Base-by-base conservation (phyloP, 1,139 yeast species). In the Candida pseudocylindracea region DNA sequence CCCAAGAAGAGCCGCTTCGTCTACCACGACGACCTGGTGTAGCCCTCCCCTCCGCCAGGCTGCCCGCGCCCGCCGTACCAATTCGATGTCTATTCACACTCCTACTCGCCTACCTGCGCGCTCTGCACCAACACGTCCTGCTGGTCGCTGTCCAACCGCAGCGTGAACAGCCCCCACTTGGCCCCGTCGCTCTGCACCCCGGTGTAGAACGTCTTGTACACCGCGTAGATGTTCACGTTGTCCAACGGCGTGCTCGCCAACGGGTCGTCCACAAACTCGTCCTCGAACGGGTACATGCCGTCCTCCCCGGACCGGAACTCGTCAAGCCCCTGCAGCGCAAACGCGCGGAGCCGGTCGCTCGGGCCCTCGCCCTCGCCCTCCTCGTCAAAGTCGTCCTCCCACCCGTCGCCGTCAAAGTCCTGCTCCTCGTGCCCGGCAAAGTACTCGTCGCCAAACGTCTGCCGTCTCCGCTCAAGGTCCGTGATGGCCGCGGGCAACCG, bases 181-280 rank as follows among this genome's bases (percentile, higher is more conserved):
- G 20, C 20, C 20, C 20, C 20, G 32, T 26, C 32, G 13, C 32
- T 24, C 29, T 37, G 38, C 31, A 45, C 36, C 10, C 37, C 33
- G 11, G 33, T 33, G 24, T 39, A 38, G 33, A 45, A 48, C 10
- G 42, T 45, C 34, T 40, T 42, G 38, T 47, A 45, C 6, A 46
- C 36, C n/a, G 35, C 38, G 29, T 69, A 72, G 8, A 81, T 67
- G 43, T 85, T 72, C 30, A 85, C 53, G 30, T 57, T 54, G 43
- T 88, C 96, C 36, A 88, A 55, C 1, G 93, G 73, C 2, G 83
- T 74, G 33, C 74, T 71, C 3, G 76, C 67, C 40, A 80, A 60
- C 3, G 93, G 85, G 50, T 88, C 94, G 44, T 83, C 95, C 6
- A 78, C 49, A 29, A 62, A 70, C 24, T 71, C 80, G 32, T 68